Conservation (phyloP, 202 grass and related monocot genomes). For the Zoysia matrella region DNA sequence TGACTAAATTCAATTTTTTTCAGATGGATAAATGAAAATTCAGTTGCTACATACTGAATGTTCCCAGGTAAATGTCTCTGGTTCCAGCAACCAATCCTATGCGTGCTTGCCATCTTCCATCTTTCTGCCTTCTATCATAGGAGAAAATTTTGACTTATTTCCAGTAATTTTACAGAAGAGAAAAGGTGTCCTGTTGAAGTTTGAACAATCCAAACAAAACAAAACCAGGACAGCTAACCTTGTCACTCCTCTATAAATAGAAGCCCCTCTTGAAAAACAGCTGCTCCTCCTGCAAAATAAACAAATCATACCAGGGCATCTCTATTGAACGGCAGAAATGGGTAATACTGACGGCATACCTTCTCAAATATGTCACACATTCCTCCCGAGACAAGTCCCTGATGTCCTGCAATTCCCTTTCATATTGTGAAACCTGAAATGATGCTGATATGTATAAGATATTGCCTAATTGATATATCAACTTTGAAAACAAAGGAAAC, state of each 20-base stretch:
- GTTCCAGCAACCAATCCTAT: slow-evolving; percentile 84
- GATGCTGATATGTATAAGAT: slow-evolving; percentile 26
- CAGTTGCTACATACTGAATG: slow-evolving; percentile 67
- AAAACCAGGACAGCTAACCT: slow-evolving; percentile 60
- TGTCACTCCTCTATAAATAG: slow-evolving; percentile 90
- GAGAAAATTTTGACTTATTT: slow-evolving; percentile 40
- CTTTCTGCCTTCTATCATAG: slow-evolving; percentile 79
- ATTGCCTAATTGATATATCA: slow-evolving; percentile 15
- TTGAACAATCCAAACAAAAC: slow-evolving; percentile 23
- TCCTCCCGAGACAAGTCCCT: slow-evolving; percentile 73
- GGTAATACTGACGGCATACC: slow-evolving; percentile 48
- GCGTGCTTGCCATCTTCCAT: slow-evolving; percentile 92
- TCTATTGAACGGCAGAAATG: slow-evolving; percentile 22
- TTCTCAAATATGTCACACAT: slow-evolving; percentile 86
- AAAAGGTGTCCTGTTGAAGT: slow-evolving; percentile 18
- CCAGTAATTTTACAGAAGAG: slow-evolving; percentile 28
- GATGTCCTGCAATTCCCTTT: slow-evolving; percentile 68
- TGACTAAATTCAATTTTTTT: slow-evolving; percentile 1
- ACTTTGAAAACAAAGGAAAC: slow-evolving; percentile 27
- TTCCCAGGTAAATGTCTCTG: slow-evolving; percentile 93
- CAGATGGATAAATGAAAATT: background rate
- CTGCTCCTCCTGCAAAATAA: slow-evolving; percentile 71
- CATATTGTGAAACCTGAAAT: slow-evolving; percentile 68
- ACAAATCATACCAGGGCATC: background rate
- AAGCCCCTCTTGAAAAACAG: slow-evolving; percentile 95